phyloP scores from a whole-genome alignment of 164 flowering plant species.

The Tetrastigma voinierianum region DNA sequence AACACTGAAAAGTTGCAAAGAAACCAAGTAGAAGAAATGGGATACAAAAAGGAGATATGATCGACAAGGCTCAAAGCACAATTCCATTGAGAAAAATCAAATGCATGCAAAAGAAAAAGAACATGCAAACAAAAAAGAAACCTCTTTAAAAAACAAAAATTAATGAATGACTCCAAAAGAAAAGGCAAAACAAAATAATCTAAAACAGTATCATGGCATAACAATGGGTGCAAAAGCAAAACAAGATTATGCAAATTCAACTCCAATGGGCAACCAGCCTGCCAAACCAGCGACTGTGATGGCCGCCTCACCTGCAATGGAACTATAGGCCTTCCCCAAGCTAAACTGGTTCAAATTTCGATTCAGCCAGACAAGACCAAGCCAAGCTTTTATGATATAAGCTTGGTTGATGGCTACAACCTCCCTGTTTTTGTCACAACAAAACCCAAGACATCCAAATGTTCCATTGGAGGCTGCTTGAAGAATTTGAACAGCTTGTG shows the following conservation, averaged over 20 bases:
- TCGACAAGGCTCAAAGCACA: background rate
- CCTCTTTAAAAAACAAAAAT: no score
- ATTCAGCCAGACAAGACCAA: constrained; percentile 41
- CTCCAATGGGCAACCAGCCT: constrained; percentile 36
- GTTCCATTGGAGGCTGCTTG: constrained; percentile 55
- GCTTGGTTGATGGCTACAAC: constrained; percentile 79
- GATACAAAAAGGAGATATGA: background rate
- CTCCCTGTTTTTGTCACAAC: constrained; percentile 54
- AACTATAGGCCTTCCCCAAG: constrained; percentile 71
- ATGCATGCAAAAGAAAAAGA: no score
- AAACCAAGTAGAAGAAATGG: background rate
- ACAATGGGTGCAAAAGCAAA: no score
- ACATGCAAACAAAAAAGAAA: no score
- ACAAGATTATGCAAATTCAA: constrained; percentile 63
- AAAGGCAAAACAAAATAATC: no score
- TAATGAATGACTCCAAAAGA: no score
- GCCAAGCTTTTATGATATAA: constrained; percentile 65
- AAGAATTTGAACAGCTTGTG: constrained; percentile 46
- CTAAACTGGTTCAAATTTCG: constrained; percentile 56
- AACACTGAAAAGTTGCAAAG: background rate
- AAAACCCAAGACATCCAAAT: constrained; percentile 25
- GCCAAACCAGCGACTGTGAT: constrained; percentile 72
- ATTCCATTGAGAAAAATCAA: no score
- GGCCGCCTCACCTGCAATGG: constrained; percentile 61
- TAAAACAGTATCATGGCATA: no score